Conservation (phyloP, 1,284 basidiomycete genomes). For the Austropuccinia psidii region DNA sequence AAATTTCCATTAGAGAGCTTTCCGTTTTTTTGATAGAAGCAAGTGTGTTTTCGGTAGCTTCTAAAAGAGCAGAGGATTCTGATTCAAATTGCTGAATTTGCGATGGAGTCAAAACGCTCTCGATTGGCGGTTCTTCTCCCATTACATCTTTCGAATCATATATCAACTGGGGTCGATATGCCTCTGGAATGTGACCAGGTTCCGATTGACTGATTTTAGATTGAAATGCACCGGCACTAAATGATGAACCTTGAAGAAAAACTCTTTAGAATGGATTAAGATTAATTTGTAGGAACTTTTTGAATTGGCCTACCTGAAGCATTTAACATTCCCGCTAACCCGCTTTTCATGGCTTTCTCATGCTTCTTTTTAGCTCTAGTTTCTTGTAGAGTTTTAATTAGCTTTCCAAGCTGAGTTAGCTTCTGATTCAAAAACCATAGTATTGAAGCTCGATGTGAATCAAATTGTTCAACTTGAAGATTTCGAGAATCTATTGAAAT, state of each 20-base stretch:
- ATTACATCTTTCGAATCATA: no score
- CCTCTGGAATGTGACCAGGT: conserved; percentile 49
- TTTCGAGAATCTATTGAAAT: conserved; percentile 56
- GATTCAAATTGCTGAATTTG: conserved; percentile 85
- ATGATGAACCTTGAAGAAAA: not conserved
- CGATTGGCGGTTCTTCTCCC: conserved; percentile 54
- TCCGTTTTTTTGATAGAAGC: conserved; percentile 81
- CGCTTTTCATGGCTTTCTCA: conserved; percentile 68
- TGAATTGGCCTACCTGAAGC: conserved; percentile 28
- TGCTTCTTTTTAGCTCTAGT: conserved; percentile 71
- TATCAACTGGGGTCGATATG: no score
- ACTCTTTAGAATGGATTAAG: not conserved
- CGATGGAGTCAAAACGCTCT: conserved; percentile 62
- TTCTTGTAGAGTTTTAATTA: conserved; percentile 77
- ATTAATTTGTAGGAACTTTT: conserved; percentile 3
- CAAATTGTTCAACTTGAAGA: conserved; percentile 66
- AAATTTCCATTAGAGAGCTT: conserved; percentile 76
- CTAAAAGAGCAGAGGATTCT: conserved; percentile 75
- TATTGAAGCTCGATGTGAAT: conserved; percentile 71
- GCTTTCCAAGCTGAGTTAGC: conserved; percentile 66
- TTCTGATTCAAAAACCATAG: conserved; percentile 75
- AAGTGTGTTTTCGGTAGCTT: conserved; percentile 69
- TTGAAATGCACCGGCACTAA: not conserved
- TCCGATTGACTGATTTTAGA: conserved; percentile 43
- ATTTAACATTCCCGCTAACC: conserved; percentile 52